These are phyloP conservation scores for Lagenidium sp. DNA, from an alignment of 352 stramenopile species.

Conservation along the genomic window DNA sequence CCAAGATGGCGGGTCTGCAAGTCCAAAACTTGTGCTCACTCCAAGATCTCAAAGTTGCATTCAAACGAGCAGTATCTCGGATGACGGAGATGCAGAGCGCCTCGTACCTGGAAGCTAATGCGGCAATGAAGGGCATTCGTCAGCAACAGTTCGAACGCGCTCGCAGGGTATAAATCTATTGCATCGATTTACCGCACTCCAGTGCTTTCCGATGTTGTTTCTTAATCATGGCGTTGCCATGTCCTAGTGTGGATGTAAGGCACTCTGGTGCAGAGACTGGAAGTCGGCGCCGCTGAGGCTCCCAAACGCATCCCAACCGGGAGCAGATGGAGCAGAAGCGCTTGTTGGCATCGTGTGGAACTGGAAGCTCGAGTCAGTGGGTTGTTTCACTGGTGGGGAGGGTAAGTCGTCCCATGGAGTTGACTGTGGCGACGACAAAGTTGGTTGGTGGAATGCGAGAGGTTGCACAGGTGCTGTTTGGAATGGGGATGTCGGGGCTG, in stretches of 20 bases:
- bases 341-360: neutral
- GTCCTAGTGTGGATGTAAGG: too few relatives aligned
- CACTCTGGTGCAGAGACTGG: conserved; percentile 12
- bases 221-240: too few relatives aligned
- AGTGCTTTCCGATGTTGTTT: too few relatives aligned
- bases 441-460: neutral
- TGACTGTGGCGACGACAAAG: conserved; percentile 3
- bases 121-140: too few relatives aligned
- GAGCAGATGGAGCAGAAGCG: conserved; percentile 1
- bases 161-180: too few relatives aligned
- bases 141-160: too few relatives aligned
- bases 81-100: conserved; percentile 83
- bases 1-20: conserved; percentile 45
- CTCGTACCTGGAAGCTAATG: conserved; percentile 52
- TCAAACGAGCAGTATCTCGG: conserved; percentile 70
- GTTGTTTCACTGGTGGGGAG: neutral
- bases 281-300: conserved; percentile 5
- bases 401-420: conserved; percentile 30
- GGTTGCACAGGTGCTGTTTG: conserved; percentile 10
- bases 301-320: conserved; percentile 9
- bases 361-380: neutral
- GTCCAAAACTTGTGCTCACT: conserved; percentile 57
- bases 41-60: conserved; percentile 67
- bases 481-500: neutral
- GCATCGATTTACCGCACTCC: too few relatives aligned